These are phyloP conservation scores for Exophiala sp. DNA, from an alignment of 2,329 filamentous ascomycete species.

Conservation along the genomic window DNA sequence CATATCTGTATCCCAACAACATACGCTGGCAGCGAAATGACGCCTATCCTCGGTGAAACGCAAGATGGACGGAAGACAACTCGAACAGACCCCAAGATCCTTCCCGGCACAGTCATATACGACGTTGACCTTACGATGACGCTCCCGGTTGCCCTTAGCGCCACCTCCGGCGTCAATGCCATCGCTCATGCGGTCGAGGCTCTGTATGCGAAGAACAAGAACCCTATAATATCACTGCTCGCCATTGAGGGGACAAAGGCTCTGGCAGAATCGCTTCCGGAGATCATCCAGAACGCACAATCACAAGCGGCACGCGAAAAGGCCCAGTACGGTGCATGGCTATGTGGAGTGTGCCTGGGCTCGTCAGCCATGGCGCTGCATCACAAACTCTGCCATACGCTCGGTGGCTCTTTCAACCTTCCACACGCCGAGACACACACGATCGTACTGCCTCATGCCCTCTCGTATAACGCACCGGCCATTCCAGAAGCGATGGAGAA, in stretches of 20 bases:
- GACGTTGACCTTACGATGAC: conserved; percentile 62
- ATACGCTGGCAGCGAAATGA: conserved; percentile 63
- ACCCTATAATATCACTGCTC: conserved; percentile 58
- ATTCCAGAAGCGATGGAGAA: conserved; percentile 52
- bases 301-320: conserved; percentile 46
- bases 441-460: conserved; percentile 59
- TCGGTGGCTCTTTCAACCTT: conserved; percentile 62
- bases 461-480: conserved; percentile 60
- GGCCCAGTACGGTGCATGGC: conserved; percentile 63
- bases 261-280: conserved; percentile 53
- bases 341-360: conserved; percentile 60
- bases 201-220: conserved; percentile 59
- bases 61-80: conserved; percentile 58
- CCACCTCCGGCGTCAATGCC: conserved; percentile 62
- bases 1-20: conserved; percentile 62
- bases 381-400: conserved; percentile 64
- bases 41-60: conserved; percentile 62
- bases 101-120: conserved; percentile 61
- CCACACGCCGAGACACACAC: conserved; percentile 66
- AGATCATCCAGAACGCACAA: conserved; percentile 47
- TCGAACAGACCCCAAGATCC: conserved; percentile 55
- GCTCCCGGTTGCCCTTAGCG: conserved; percentile 51
- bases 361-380: conserved; percentile 62
- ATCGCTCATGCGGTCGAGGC: conserved; percentile 65
- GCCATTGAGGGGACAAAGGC: conserved; percentile 56